A percentile compares a stretch with the other conserved stretches of the same genome.
phyloP scores from a whole-genome alignment of 352 stramenopile species.

The Phytophthora cactorum region DNA sequence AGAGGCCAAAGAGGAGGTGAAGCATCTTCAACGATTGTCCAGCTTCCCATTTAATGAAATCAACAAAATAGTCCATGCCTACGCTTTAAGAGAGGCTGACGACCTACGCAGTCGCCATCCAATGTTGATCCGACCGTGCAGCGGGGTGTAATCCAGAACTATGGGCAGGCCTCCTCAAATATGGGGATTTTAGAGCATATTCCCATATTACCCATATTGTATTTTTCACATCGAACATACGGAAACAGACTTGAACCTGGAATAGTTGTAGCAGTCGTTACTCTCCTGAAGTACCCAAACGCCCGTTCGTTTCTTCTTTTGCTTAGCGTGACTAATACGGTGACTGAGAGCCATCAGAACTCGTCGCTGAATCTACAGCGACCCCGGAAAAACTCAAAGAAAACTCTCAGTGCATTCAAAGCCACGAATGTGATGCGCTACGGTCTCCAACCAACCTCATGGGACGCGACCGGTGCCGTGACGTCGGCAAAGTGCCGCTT shows the following conservation, averaged over 20 bases:
- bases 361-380: background rate
- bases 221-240: background rate
- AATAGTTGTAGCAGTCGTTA: background rate
- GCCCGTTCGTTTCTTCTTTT: background rate
- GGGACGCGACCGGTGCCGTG: background rate
- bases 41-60: background rate
- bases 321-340: background rate
- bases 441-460: background rate
- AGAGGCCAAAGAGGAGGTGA: background rate
- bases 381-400: background rate
- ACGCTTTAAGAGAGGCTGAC: no score
- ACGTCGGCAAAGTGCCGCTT: background rate
- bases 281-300: background rate
- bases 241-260: background rate
- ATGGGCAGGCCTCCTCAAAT: background rate
- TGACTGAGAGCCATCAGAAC: background rate
- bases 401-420: background rate
- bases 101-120: no score
- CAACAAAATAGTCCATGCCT: no score
- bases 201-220: slow-evolving; percentile 1
- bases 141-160: no score
- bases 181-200: background rate
- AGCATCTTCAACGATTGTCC: background rate
- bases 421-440: background rate
- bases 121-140: no score